Percentiles rank a stretch among this genome's conserved stretches.
phyloP scores from a whole-genome alignment of 768 basidiomycete species.

The Pulveroboletus ravenelii region DNA sequence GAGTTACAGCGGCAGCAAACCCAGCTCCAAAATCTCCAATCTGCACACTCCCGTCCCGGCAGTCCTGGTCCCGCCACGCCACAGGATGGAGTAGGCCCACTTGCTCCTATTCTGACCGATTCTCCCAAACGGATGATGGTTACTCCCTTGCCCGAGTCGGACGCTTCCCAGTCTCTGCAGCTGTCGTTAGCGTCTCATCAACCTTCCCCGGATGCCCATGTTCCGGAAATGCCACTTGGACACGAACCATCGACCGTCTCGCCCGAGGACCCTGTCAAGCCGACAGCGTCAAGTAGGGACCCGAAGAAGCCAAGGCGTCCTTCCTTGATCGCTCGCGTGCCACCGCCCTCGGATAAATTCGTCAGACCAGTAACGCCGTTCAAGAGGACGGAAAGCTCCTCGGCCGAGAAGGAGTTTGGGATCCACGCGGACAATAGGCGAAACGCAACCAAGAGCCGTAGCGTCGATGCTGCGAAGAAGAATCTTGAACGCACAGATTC shows the following conservation, averaged over 20 bases:
- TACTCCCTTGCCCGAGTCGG: slow-evolving; percentile 4
- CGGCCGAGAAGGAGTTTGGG: slow-evolving; percentile 34
- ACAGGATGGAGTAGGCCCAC: slow-evolving; percentile 1
- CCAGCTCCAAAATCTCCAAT: slow-evolving; percentile 21
- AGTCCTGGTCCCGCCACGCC: slow-evolving; percentile 13
- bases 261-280: not conserved
- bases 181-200: slow-evolving; percentile 4
- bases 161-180: slow-evolving; percentile 5
- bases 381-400: slow-evolving; percentile 16
- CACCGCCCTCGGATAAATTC: slow-evolving; percentile 14
- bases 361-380: slow-evolving; percentile 15
- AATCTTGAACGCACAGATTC: slow-evolving; percentile 50
- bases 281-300: not conserved
- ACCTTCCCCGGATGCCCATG: not conserved
- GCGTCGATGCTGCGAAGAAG: slow-evolving; percentile 30
- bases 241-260: not conserved
- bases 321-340: slow-evolving; percentile 20
- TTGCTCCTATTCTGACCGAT: slow-evolving; percentile 11
- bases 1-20: slow-evolving; percentile 25
- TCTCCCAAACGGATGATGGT: slow-evolving; percentile 20
- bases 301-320: slow-evolving; percentile 16
- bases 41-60: slow-evolving; percentile 11
- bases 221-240: not conserved
- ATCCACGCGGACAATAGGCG: slow-evolving; percentile 17
- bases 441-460: slow-evolving; percentile 24